Evolutionary conservation across 2,329 filamentous ascomycete genomes (phyloP), one percentile per base, ranked within the genome.

Genomic region (Xylaria sp.): DNA sequence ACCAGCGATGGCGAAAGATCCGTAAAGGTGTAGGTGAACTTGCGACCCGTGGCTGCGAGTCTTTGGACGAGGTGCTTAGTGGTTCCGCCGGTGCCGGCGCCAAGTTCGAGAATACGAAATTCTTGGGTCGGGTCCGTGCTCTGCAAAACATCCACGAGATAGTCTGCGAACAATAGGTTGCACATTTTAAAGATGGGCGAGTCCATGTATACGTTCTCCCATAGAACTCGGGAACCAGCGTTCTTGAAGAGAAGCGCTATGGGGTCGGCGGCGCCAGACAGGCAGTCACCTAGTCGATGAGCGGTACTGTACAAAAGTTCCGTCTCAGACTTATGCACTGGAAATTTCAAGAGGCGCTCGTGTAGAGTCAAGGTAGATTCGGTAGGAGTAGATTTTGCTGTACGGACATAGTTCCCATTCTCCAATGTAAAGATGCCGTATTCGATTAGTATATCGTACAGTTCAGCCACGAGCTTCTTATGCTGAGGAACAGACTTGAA

Each of bases 1-100:
- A 82, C 78, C 0, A 82, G 72, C 0, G 78, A 76, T 0, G 75
- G 59, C 0, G 81, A 80, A 1, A 85, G 48, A 53, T 85, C 83
- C 2, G 82, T 83, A 65, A 84, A 81, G 0, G 78, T 80, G 63
- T 84, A 84, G 10, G 77, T 71, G 33, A 83, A 74, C 0, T 72
- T 66, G 2, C 80, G 67, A 10, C 71, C 71, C 0, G 63, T 60
- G 0, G 38, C 26, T 0, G 63, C 64, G 3, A 85, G 74, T 0
- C 60, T 40, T 0, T 75, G 65, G 0, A 81, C 65, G 0, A 84
- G 33, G 4, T 74, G 66, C 15, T 70, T 71, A 0, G 83, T 81
- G 23, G 65, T 67, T 11, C 65, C 59, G 10, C 65, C 59, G 1
- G 65, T 67, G 33, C 65, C 65, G 2, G 60, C 65, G 4, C 65